Conservation (phyloP, 345 rosid genomes). For the Lepidium didymum region DNA sequence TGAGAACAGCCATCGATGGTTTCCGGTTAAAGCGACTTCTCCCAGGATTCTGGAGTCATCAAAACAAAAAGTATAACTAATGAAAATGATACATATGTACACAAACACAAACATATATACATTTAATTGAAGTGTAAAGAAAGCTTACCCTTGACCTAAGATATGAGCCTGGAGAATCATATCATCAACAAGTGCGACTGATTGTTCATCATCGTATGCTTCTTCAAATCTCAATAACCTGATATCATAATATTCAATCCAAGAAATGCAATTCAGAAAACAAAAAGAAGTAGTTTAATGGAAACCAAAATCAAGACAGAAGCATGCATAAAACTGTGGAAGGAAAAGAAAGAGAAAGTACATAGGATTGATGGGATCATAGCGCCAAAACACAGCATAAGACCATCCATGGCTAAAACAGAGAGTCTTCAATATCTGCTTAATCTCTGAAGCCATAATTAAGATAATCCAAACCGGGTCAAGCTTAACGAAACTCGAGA, state of each 20-base stretch:
- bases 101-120: neutral
- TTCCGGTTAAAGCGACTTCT: constrained; percentile 68
- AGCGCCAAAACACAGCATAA: constrained; percentile 73
- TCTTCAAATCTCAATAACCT: constrained; percentile 79
- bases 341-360: constrained; percentile 20
- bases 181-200: constrained; percentile 40
- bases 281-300: neutral
- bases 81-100: constrained; percentile 4
- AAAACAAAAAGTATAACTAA: neutral
- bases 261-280: neutral
- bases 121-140: neutral
- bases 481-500: constrained; percentile 13
- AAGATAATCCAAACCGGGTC: neutral
- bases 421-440: constrained; percentile 51
- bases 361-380: constrained; percentile 66
- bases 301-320: neutral
- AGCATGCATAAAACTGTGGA: neutral
- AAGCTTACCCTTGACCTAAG: constrained; percentile 79
- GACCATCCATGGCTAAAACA: constrained; percentile 85
- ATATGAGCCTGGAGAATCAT: constrained; percentile 54
- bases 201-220: constrained; percentile 52
- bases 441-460: constrained; percentile 38
- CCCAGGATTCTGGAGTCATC: constrained; percentile 42
- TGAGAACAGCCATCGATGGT: constrained; percentile 60
- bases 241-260: constrained; percentile 14